These are phyloP conservation scores for Metschnikowia noctiluminum DNA, from an alignment of 805 yeast species.

Conservation along the genomic window DNA sequence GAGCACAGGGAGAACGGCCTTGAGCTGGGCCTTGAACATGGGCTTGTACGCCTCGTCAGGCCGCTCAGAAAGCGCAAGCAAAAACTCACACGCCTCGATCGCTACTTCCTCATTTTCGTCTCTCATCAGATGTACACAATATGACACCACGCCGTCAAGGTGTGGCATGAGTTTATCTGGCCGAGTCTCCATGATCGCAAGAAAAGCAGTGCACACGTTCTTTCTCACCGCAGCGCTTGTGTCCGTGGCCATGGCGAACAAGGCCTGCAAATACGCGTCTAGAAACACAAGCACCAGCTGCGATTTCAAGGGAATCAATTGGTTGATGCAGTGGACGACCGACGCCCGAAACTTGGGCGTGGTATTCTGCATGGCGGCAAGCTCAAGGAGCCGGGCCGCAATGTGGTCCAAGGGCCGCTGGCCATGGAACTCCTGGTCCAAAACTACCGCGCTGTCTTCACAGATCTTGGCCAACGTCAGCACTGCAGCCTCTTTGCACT, in stretches of 20 bases:
- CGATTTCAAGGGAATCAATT: slow-evolving; percentile 66
- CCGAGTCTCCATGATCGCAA: slow-evolving; percentile 64
- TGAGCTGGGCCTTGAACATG: slow-evolving; percentile 55
- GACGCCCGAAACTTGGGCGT: slow-evolving; percentile 56
- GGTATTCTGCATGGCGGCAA: slow-evolving; percentile 26
- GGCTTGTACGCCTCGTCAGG: slow-evolving; percentile 16
- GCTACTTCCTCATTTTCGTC: slow-evolving; percentile 69
- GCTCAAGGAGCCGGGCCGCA: slow-evolving; percentile 29
- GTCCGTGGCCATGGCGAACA: slow-evolving; percentile 71
- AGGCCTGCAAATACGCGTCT: slow-evolving; percentile 59
- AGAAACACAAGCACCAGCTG: slow-evolving; percentile 61
- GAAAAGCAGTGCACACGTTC: slow-evolving; percentile 75
- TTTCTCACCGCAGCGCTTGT: slow-evolving; percentile 57
- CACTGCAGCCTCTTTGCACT: slow-evolving; percentile 69
- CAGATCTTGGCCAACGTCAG: slow-evolving; percentile 82
- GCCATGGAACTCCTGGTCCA: slow-evolving; percentile 65
- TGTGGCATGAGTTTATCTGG: slow-evolving; percentile 82
- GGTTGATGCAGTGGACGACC: slow-evolving; percentile 70
- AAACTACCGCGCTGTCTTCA: slow-evolving; percentile 72
- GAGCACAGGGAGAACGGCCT: slow-evolving; percentile 69
- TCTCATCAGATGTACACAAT: slow-evolving; percentile 75
- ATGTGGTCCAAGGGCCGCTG: slow-evolving; percentile 65
- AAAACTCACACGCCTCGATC: slow-evolving; percentile 89
- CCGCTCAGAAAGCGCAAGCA: slow-evolving; percentile 61
- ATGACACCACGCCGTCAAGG: slow-evolving; percentile 79